Evolutionary conservation across 306 rosid genomes (phyloP).

Genomic region (Castanea crenata): DNA sequence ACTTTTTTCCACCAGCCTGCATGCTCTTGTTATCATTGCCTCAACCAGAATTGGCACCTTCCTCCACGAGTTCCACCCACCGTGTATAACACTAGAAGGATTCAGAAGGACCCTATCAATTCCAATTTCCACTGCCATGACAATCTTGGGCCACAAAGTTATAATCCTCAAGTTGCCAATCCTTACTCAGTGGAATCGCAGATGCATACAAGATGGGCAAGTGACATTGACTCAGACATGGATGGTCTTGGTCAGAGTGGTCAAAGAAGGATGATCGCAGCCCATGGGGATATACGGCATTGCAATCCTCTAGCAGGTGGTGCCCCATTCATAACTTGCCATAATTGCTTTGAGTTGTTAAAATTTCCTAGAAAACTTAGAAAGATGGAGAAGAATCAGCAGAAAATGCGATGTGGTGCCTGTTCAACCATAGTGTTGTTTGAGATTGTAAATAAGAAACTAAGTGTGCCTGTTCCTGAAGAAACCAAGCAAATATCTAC

Average conservation of each 20-base stretch:
- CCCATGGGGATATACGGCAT: constrained; percentile 6
- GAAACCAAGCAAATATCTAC: constrained; percentile 21
- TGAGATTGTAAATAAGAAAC: constrained; percentile 37
- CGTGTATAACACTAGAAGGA: constrained; percentile 18
- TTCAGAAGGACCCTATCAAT: constrained; percentile 20
- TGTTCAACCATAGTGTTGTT: constrained; percentile 40
- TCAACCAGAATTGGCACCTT: constrained; percentile 20
- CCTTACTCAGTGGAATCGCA: constrained; percentile 12
- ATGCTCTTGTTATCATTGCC: constrained; percentile 38
- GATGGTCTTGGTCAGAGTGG: constrained; percentile 16
- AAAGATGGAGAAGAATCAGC: constrained; percentile 13
- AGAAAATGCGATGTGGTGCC: constrained; percentile 47
- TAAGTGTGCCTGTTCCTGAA: constrained; percentile 20
- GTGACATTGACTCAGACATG: constrained; percentile 26
- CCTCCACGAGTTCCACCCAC: constrained; percentile 13
- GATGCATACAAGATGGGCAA: constrained; percentile 22
- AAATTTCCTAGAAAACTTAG: constrained; percentile 41
- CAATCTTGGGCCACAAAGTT: constrained; percentile 10
- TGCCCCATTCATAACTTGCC: constrained; percentile 50
- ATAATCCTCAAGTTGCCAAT: constrained; percentile 11
- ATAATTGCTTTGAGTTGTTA: constrained; percentile 43
- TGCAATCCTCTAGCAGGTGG: constrained; percentile 40
- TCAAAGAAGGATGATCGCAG: constrained; percentile 17
- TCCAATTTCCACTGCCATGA: constrained; percentile 21
- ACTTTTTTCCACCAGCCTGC: constrained; percentile 24